Percentiles rank a stretch among this genome's conserved stretches.
phyloP scores from a whole-genome alignment of 148 eudicot genomes.

The Simmondsia chinensis region DNA sequence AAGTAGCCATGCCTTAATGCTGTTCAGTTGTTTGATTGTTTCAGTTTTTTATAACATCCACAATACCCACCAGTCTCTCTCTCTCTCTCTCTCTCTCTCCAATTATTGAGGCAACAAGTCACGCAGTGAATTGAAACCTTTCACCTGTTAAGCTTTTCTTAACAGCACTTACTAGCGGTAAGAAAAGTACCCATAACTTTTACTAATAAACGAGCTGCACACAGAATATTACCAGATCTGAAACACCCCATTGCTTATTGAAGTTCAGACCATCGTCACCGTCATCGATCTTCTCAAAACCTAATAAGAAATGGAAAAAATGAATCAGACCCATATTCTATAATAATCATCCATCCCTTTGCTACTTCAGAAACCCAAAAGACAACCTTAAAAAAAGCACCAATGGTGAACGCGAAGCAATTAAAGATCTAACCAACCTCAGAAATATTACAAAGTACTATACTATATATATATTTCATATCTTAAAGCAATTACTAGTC shows the following conservation, averaged over 20 bases:
- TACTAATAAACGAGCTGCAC: neutral
- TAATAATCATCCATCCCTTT: neutral
- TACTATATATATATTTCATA: conserved; percentile 11
- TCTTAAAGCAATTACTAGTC: conserved; percentile 11
- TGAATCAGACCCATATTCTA: neutral
- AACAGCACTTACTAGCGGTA: neutral
- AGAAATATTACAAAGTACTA: conserved; percentile 2
- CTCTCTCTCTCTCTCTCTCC: conserved; percentile 21
- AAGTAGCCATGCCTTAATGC: conserved; percentile 14
- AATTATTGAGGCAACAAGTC: conserved; percentile 22
- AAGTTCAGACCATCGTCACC: too few species aligned
- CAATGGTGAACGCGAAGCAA: conserved; percentile 5
- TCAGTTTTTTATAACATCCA: conserved; percentile 9
- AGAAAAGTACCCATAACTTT: neutral
- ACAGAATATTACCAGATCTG: too few species aligned
- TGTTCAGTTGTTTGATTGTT: conserved; percentile 10
- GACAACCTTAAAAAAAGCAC: conserved; percentile 1
- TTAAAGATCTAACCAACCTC: neutral
- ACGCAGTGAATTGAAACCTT: conserved; percentile 16
- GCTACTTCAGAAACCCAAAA: conserved; percentile 9
- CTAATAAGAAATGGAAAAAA: too few species aligned
- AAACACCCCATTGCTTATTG: too few species aligned
- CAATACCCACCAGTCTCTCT: neutral
- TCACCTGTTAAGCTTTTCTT: conserved; percentile 7
- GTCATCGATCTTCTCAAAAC: too few species aligned